Conservation (phyloP, 2,329 filamentous ascomycete species). For the Aspergillus sp. region DNA sequence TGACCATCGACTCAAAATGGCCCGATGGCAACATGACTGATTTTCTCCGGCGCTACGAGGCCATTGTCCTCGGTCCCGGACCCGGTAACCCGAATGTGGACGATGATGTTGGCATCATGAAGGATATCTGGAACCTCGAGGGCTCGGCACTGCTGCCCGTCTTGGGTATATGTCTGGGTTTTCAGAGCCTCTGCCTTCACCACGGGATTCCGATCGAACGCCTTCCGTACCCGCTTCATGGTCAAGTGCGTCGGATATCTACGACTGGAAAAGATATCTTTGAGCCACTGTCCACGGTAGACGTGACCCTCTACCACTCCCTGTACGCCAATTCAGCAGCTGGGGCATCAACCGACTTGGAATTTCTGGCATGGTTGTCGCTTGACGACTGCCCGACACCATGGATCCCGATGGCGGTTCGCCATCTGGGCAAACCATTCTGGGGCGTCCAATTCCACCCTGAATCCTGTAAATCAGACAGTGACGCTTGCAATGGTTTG, state of each 20-base stretch:
- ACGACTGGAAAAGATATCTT: constrained; percentile 61
- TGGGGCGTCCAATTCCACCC: constrained; percentile 93
- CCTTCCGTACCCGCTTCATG: constrained; percentile 68
- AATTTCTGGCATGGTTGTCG: constrained; percentile 57
- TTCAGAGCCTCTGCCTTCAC: constrained; percentile 67
- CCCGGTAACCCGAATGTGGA: constrained; percentile 68
- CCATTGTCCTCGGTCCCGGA: constrained; percentile 81
- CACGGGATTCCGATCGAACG: constrained; percentile 60
- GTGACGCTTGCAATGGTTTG: constrained; percentile 50
- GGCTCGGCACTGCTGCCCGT: constrained; percentile 60
- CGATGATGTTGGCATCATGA: constrained; percentile 76
- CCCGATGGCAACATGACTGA: constrained; percentile 38
- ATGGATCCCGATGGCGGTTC: constrained; percentile 63
- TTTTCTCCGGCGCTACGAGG: constrained; percentile 60
- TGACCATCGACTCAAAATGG: constrained; percentile 58
- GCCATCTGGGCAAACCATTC: constrained; percentile 61
- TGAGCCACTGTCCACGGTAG: constrained; percentile 48
- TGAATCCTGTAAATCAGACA: constrained; percentile 72
- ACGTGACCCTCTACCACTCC: constrained; percentile 70
- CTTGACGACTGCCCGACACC: constrained; percentile 31
- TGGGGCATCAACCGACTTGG: constrained; percentile 20
- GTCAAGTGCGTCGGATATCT: constrained; percentile 63
- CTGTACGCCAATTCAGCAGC: constrained; percentile 41
- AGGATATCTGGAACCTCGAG: constrained; percentile 61
- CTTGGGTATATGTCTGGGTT: constrained; percentile 81